Evolutionary conservation across 2,329 filamentous ascomycete genomes (phyloP).

Genomic region (Curvularia sp.): DNA sequence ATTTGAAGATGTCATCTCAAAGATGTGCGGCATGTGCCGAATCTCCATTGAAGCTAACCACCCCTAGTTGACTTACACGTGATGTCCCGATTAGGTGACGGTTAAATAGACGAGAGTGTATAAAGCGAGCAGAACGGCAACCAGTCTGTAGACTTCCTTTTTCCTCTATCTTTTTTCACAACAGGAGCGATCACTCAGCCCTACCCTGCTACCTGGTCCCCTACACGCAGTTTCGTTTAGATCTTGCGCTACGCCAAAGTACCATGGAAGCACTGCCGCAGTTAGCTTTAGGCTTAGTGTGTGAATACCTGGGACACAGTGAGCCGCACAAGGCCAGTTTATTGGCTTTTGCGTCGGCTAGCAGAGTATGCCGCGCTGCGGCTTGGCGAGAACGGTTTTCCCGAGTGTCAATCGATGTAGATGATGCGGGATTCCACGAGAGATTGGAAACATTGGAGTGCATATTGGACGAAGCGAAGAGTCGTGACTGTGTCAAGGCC

Average conservation of each 20-base stretch:
- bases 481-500: background rate
- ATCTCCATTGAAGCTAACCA: background rate
- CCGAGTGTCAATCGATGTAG: background rate
- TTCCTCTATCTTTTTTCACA: background rate
- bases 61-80: background rate
- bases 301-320: background rate
- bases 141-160: background rate
- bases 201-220: background rate
- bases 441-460: background rate
- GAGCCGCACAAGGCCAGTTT: background rate
- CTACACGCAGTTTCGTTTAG: background rate
- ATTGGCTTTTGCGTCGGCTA: background rate
- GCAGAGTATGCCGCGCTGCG: background rate
- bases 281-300: background rate
- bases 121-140: background rate
- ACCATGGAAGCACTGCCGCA: background rate
- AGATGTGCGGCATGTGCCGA: background rate
- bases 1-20: background rate
- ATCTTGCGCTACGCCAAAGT: background rate
- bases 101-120: background rate
- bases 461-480: background rate
- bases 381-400: background rate
- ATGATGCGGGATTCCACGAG: background rate
- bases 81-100: background rate
- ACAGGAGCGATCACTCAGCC: background rate